Conservation (phyloP, 1,284 basidiomycete species). For the Ceratobasidium sp. region DNA sequence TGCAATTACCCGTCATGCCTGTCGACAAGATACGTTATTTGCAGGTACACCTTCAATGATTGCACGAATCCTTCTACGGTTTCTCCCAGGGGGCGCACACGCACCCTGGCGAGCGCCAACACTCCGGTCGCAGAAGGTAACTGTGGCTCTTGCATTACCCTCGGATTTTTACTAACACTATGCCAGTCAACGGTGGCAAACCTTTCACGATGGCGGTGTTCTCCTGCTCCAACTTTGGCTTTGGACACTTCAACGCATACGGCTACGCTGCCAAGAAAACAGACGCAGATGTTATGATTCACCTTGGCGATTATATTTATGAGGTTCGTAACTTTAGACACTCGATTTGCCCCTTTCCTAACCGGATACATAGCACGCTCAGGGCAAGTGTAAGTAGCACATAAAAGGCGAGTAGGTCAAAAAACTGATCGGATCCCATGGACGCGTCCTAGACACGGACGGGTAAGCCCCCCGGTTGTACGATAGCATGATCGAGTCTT, state of each 20-base stretch:
- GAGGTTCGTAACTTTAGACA: constrained; percentile 4
- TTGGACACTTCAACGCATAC: constrained; percentile 74
- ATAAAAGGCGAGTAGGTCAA: not conserved
- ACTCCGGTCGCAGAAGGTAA: constrained; percentile 46
- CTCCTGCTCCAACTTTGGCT: constrained; percentile 62
- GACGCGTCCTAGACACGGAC: constrained; percentile 3
- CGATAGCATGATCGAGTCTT: not conserved
- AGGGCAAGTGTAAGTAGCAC: constrained; percentile 42
- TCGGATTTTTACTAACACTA: not conserved
- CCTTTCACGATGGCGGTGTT: constrained; percentile 64
- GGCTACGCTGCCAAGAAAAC: constrained; percentile 65
- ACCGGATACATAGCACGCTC: constrained; percentile 26
- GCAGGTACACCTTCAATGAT: constrained; percentile 59
- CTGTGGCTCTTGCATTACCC: constrained; percentile 49
- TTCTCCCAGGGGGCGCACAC: constrained; percentile 60
- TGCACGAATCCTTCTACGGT: constrained; percentile 59
- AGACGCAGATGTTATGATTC: constrained; percentile 65
- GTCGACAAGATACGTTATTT: not conserved
- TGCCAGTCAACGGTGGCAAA: constrained; percentile 62
- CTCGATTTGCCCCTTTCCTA: not conserved
- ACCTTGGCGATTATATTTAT: constrained; percentile 68
- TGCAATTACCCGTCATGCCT: not conserved
- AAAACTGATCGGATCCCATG: not conserved
- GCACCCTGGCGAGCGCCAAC: constrained; percentile 58
- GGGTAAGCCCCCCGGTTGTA: constrained; percentile 6